Conservation (phyloP, 768 basidiomycete genomes). For the Lentinula edodes region DNA sequence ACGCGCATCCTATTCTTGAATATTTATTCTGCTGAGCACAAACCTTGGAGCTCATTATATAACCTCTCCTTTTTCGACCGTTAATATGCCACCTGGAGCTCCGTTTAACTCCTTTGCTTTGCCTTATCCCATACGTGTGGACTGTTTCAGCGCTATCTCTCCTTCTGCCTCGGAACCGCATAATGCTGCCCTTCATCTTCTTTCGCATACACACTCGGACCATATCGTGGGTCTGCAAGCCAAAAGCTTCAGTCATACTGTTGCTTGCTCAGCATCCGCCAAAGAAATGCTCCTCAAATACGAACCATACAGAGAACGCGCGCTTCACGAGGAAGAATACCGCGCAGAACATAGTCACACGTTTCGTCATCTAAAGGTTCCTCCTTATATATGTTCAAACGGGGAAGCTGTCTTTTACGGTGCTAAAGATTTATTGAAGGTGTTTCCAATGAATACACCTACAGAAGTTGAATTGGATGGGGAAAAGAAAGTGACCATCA, state of each 20-base stretch:
- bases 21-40: not conserved
- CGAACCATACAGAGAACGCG: slow-evolving; percentile 64
- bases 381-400: slow-evolving; percentile 39
- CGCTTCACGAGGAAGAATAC: slow-evolving; percentile 46
- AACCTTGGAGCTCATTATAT: no score
- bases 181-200: slow-evolving; percentile 47
- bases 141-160: slow-evolving; percentile 58
- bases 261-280: slow-evolving; percentile 79
- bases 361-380: slow-evolving; percentile 62
- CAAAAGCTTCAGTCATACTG: slow-evolving; percentile 63
- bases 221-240: slow-evolving; percentile 76
- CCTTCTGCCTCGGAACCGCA: slow-evolving; percentile 29
- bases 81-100: slow-evolving; percentile 66
- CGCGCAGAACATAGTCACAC: slow-evolving; percentile 50
- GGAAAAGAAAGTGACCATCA: slow-evolving; percentile 60
- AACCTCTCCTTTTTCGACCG: no score
- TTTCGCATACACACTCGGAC: slow-evolving; percentile 88
- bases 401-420: slow-evolving; percentile 44
- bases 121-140: slow-evolving; percentile 81
- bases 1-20: not conserved
- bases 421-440: slow-evolving; percentile 63
- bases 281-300: slow-evolving; percentile 82
- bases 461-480: slow-evolving; percentile 53
- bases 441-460: slow-evolving; percentile 60
- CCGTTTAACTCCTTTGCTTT: slow-evolving; percentile 71